These are phyloP conservation scores for Melampsora larici-populina DNA, from an alignment of 1,284 basidiomycete genomes.

Conservation along the genomic window DNA sequence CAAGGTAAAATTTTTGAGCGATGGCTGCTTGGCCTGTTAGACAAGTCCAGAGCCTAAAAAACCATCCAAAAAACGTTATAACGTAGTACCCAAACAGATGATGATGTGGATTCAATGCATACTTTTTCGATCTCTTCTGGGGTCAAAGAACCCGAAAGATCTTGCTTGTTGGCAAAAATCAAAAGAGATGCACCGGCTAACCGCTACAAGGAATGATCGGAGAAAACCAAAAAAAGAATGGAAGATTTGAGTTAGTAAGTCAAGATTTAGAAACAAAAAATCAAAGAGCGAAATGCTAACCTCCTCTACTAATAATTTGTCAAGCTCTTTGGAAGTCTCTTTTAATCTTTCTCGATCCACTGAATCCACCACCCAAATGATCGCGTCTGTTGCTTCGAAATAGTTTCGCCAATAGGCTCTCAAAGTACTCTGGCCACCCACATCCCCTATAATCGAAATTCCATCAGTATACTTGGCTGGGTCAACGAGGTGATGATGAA, in stretches of 20 bases:
- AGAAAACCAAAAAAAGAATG: background rate
- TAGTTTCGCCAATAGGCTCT: constrained; percentile 99
- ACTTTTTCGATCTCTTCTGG: constrained; percentile 77
- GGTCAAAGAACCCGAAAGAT: constrained; percentile 80
- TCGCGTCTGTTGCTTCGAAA: constrained; percentile 95
- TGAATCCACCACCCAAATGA: constrained; percentile 99
- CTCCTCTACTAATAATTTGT: constrained; percentile 81
- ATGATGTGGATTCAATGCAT: constrained; percentile 53
- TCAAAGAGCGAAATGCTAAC: constrained; percentile 56
- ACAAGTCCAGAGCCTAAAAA: constrained; percentile 69
- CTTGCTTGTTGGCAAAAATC: constrained; percentile 99
- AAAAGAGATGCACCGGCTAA: constrained; percentile 89
- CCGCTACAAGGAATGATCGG: constrained; percentile 60
- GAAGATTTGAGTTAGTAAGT: background rate
- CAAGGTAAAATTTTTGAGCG: constrained; percentile 87
- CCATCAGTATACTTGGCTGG: constrained; percentile 57
- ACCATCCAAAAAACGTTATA: background rate
- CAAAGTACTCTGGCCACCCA: constrained; percentile 91
- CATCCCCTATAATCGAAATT: constrained; percentile 71
- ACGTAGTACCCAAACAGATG: background rate
- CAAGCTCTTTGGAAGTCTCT: constrained; percentile 84
- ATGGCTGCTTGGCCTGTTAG: constrained; percentile 70
- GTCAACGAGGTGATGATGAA: constrained; percentile 40
- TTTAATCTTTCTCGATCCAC: constrained; percentile 80
- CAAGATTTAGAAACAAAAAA: background rate